Percentiles rank a stretch among this genome's conserved stretches.
phyloP scores from a whole-genome alignment of 331 rosid species.

The Spiraea crenata region DNA sequence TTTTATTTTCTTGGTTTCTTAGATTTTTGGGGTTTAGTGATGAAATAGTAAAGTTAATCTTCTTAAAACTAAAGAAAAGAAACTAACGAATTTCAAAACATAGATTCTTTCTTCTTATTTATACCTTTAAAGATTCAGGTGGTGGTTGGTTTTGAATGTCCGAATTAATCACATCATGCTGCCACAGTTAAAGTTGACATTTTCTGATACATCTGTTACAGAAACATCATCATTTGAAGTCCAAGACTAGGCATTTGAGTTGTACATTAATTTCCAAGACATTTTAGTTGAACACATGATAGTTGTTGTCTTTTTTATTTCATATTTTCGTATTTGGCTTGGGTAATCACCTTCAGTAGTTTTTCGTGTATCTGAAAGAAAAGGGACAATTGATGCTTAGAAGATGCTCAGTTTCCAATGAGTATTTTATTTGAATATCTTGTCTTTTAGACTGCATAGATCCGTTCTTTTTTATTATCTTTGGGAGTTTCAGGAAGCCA shows the following conservation, averaged over 20 bases:
- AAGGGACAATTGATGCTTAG: not conserved
- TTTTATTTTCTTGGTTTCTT: not conserved
- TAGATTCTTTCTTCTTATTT: not conserved
- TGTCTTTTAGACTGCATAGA: not conserved
- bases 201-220: not conserved
- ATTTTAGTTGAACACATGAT: not conserved
- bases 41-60: not conserved
- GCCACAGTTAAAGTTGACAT: slow-evolving; percentile 3
- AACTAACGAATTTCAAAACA: not conserved
- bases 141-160: not conserved
- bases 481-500: not conserved
- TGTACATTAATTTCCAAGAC: not conserved
- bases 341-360: not conserved
- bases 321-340: not conserved
- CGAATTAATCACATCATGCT: not conserved
- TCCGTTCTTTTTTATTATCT: not conserved
- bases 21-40: not conserved
- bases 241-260: not conserved
- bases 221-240: not conserved
- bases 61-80: not conserved
- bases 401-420: not conserved
- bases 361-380: not conserved
- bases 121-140: not conserved
- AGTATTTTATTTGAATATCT: not conserved
- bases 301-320: not conserved